phyloP scores from a whole-genome alignment of 495 filamentous ascomycete species.

The Neurospora sp. region DNA sequence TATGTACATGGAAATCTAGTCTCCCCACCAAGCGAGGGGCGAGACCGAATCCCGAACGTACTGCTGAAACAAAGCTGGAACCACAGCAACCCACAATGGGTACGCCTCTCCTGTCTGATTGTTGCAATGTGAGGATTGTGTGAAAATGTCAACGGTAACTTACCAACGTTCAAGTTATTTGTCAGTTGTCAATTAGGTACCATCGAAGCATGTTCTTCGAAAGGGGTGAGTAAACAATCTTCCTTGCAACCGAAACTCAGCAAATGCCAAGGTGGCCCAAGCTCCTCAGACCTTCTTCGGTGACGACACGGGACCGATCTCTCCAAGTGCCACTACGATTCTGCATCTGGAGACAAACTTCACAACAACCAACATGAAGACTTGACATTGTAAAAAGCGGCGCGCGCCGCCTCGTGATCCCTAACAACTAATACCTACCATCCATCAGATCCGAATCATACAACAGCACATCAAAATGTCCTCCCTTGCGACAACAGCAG shows the following conservation, averaged over 20 bases:
- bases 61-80: neutral
- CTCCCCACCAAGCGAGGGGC: no score
- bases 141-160: no score
- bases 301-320: neutral
- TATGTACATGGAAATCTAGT: neutral
- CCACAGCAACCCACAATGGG: neutral
- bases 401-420: neutral
- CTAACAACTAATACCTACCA: neutral
- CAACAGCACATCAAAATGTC: slow-evolving; percentile 36
- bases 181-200: no score
- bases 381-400: neutral
- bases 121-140: no score
- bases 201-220: neutral
- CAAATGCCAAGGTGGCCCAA: neutral
- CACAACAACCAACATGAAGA: neutral
- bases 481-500: slow-evolving; percentile 23
- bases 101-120: neutral
- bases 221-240: neutral
- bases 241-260: no score
- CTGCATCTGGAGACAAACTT: neutral
- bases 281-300: neutral
- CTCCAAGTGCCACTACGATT: neutral
- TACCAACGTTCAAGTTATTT: no score
- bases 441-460: neutral
- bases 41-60: no score